Conservation (phyloP, 1,284 basidiomycete species). For the Naganishia albida region DNA sequence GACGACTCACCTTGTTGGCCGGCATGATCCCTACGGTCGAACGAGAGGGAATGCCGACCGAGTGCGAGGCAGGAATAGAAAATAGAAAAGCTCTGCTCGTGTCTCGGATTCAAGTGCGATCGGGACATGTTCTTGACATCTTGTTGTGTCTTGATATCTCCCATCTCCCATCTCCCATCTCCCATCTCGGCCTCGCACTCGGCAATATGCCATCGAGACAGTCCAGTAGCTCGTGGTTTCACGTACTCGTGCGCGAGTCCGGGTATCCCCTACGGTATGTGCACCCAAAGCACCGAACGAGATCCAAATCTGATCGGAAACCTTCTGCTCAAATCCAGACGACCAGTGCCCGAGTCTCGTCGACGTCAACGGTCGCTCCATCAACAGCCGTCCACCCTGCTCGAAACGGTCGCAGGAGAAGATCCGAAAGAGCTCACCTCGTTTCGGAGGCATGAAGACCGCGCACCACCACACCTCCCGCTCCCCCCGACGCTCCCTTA, state of each 20-base stretch:
- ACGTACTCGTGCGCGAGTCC: neutral
- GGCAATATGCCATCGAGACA: neutral
- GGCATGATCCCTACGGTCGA: too few relatives aligned
- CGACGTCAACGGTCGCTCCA: neutral
- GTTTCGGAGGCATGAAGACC: conserved; percentile 11
- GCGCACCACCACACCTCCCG: conserved; percentile 28
- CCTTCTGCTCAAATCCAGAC: neutral
- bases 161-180: too few relatives aligned
- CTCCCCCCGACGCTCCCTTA: conserved; percentile 28
- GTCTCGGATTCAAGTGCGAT: conserved; percentile 22
- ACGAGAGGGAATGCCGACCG: too few relatives aligned
- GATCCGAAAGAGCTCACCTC: neutral
- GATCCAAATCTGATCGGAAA: neutral
- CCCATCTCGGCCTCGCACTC: too few relatives aligned
- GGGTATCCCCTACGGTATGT: neutral
- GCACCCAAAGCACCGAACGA: neutral
- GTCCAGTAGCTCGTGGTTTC: neutral
- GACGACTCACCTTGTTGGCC: too few relatives aligned
- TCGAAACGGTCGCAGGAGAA: conserved; percentile 4
- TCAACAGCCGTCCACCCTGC: neutral
- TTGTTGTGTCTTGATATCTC: too few relatives aligned
- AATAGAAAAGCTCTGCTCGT: conserved; percentile 13
- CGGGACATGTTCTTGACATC: neutral
- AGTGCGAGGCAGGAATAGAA: too few relatives aligned
- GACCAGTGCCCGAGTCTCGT: too few relatives aligned